Evolutionary conservation across 179 eudicot species (phyloP).

Genomic region (Drosera spatulata): DNA sequence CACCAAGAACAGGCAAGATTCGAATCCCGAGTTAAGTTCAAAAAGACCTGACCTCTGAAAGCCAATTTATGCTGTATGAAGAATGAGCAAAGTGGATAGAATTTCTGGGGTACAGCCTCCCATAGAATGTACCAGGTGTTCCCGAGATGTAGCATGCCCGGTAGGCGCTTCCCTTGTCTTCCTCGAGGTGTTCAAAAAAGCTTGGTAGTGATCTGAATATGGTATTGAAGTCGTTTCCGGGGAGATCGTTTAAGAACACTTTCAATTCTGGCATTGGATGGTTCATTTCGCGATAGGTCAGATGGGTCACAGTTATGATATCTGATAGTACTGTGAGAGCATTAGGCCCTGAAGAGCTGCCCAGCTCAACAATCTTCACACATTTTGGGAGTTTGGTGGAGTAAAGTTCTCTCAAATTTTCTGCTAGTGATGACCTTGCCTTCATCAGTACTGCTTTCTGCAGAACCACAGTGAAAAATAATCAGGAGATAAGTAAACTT

Average conservation of each 20-base stretch:
- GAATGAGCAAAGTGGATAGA: too few species aligned
- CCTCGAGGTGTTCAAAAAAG: conserved; percentile 8
- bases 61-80: too few species aligned
- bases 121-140: too few species aligned
- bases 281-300: background rate
- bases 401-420: background rate
- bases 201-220: conserved; percentile 27
- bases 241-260: conserved; percentile 19
- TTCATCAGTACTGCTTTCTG: background rate
- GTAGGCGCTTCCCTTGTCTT: background rate
- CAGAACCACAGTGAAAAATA: too few species aligned
- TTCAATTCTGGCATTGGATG: conserved; percentile 18
- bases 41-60: too few species aligned
- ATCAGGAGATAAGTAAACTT: too few species aligned
- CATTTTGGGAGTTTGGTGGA: background rate
- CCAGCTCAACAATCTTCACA: conserved; percentile 1
- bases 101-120: too few species aligned
- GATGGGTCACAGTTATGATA: conserved; percentile 12
- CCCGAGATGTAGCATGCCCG: background rate
- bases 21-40: too few species aligned
- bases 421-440: background rate
- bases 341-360: conserved; percentile 6
- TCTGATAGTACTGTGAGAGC: conserved; percentile 7
- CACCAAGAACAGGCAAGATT: too few species aligned
- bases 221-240: conserved; percentile 37